A percentile compares a stretch with the other conserved stretches of the same genome.
These are phyloP conservation scores for Vicia villosa DNA, from an alignment of 306 rosid species.

Conservation along the genomic window DNA sequence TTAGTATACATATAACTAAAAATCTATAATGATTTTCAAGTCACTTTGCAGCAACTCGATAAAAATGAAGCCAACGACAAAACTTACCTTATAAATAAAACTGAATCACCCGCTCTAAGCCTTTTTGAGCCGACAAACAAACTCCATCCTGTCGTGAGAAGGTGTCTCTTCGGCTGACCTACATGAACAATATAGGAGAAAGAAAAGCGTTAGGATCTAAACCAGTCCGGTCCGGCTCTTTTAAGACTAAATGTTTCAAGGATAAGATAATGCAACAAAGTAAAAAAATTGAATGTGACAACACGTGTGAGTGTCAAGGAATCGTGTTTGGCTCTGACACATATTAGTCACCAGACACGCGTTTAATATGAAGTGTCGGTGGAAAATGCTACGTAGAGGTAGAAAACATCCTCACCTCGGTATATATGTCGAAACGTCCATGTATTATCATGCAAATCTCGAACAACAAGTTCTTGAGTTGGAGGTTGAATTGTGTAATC, in stretches of 20 bases:
- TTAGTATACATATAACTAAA: too few species aligned
- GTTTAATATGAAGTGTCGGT: background rate
- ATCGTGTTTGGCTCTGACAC: background rate
- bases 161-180: slow-evolving; percentile 99
- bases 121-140: slow-evolving; percentile 85
- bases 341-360: background rate
- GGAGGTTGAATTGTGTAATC: slow-evolving; percentile 93
- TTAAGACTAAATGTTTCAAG: background rate
- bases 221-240: background rate
- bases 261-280: background rate
- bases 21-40: too few species aligned
- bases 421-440: slow-evolving; percentile 97
- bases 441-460: slow-evolving; percentile 85
- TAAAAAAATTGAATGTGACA: background rate
- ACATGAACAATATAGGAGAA: slow-evolving; percentile 13
- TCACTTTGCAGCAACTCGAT: background rate
- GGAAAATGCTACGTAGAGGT: background rate
- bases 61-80: slow-evolving; percentile 11
- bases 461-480: slow-evolving; percentile 82
- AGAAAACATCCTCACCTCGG: slow-evolving; percentile 61
- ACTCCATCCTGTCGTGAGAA: slow-evolving; percentile 99
- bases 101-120: slow-evolving; percentile 94
- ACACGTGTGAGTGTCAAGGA: background rate
- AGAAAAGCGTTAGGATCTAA: slow-evolving; percentile 4
- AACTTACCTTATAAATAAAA: slow-evolving; percentile 81